Base-by-base conservation (phyloP, 352 stramenopile species). In the Aphanomyces invadans region DNA sequence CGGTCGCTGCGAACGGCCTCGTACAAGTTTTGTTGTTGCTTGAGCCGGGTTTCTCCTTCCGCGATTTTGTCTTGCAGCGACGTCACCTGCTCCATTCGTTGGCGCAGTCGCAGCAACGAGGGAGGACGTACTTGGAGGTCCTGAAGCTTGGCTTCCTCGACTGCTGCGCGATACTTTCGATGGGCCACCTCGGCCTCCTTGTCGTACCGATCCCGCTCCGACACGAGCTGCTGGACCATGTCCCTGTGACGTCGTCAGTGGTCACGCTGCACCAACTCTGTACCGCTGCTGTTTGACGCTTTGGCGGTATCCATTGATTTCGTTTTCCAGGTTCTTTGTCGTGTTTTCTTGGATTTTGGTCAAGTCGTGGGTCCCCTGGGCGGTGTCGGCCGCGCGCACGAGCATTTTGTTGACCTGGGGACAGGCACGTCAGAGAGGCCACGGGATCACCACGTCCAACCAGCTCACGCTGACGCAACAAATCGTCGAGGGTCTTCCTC, bases 21-120 rank as follows among this genome's bases (percentile, higher is more conserved):
- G 73, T 98, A 97, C 26, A 97, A 67, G 65, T 97, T 90, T 73
- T 98, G 87, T 71, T 98, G 92, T 73, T 98, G 88, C 75, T 98
- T 97, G 33, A 98, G 57, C 0, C 78, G 73, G 49, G 73, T 83
- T 49, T 89, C 83, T 52, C 80, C 85, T 64, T 89, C 83, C 4
- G 79, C 71, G 39, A 91, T 87, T 60, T 90, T 92, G 52, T 89
- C 74, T 68, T 92, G 78, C 25, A 92, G 63, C 10, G 76, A 86
- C n/a, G 77, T 71, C 5, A 90, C 75, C 28, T 89, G 36, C 15
- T 42, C 36, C 36, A 42, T 42, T n/a, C n/a, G n/a, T n/a, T n/a
- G n/a, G n/a, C n/a, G n/a, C n/a, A n/a, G n/a, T n/a, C n/a, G n/a
- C n/a, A n/a, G n/a, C n/a, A n/a, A n/a, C n/a, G n/a, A n/a, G n/a